Conservation (phyloP, 1,284 basidiomycete genomes). For the Singerocomus rubriflavus region DNA sequence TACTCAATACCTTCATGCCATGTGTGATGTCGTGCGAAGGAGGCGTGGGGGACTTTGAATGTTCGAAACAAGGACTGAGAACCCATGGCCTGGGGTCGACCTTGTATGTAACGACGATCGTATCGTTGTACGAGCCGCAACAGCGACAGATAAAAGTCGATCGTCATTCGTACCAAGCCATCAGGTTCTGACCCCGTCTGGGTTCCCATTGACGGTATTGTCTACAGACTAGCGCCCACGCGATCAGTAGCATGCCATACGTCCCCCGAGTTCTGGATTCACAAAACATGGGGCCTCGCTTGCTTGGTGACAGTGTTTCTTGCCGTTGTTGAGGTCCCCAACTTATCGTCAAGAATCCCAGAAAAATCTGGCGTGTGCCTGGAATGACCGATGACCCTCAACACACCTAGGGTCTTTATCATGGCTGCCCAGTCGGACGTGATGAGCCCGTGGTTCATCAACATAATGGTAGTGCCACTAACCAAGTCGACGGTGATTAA, state of each 20-base stretch:
- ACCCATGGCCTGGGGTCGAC: not conserved
- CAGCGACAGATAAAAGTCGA: not conserved
- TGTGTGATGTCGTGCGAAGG: not conserved
- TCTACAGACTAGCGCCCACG: too few species aligned
- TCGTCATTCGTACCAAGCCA: not conserved
- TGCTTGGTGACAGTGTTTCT: not conserved
- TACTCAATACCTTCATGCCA: too few species aligned
- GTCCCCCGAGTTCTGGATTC: not conserved
- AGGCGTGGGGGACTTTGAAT: not conserved
- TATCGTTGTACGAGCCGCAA: not conserved
- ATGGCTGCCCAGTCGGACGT: slow-evolving; percentile 40
- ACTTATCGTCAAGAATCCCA: not conserved
- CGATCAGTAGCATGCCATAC: not conserved
- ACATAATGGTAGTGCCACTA: too few species aligned
- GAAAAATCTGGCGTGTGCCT: not conserved
- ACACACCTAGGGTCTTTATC: slow-evolving; percentile 31
- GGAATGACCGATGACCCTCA: slow-evolving; percentile 1
- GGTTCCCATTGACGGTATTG: not conserved
- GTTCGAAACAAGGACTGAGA: not conserved
- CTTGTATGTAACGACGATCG: not conserved
- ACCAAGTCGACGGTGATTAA: slow-evolving; percentile 16
- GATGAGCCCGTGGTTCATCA: slow-evolving; percentile 50
- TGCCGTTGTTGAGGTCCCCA: not conserved
- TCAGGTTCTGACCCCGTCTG: not conserved
- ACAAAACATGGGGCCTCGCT: not conserved